Conservation (phyloP, 2,329 filamentous ascomycete species). For the Triangularia setosa region DNA sequence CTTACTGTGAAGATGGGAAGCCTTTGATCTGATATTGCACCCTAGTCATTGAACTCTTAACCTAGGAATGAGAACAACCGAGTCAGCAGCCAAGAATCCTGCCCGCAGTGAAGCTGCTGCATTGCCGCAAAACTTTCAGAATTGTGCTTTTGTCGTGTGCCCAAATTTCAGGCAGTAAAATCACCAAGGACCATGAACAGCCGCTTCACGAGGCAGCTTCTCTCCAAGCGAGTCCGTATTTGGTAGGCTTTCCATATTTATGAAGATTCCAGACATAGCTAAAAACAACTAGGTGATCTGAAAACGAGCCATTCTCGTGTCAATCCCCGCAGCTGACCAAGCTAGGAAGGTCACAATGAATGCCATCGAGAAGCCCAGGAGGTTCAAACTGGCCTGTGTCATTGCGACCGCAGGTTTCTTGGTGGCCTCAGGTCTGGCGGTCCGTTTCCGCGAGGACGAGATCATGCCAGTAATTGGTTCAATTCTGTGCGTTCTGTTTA, state of each 20-base stretch:
- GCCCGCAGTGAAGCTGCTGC: neutral
- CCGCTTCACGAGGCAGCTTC: neutral
- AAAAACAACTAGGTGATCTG: neutral
- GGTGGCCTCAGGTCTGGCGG: neutral
- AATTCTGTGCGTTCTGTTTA: too few relatives aligned
- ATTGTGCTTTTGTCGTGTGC: neutral
- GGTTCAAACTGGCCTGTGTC: neutral
- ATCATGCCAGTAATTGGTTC: too few relatives aligned
- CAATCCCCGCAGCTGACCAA: neutral
- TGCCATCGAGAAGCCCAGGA: neutral
- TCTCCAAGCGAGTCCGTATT: neutral
- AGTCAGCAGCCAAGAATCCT: neutral
- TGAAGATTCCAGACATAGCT: neutral
- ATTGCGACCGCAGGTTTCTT: neutral
- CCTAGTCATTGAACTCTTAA: neutral
- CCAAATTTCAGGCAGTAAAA: conserved; percentile 4
- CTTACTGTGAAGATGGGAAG: neutral
- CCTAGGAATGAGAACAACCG: neutral
- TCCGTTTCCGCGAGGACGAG: neutral
- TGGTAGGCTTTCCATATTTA: neutral
- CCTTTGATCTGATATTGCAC: neutral
- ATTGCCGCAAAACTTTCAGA: neutral
- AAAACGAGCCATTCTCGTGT: neutral
- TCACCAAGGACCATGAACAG: conserved; percentile 4
- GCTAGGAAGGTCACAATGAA: neutral